Base-by-base conservation (phyloP, 2,329 filamentous ascomycete species). In the Fusarium sp. region DNA sequence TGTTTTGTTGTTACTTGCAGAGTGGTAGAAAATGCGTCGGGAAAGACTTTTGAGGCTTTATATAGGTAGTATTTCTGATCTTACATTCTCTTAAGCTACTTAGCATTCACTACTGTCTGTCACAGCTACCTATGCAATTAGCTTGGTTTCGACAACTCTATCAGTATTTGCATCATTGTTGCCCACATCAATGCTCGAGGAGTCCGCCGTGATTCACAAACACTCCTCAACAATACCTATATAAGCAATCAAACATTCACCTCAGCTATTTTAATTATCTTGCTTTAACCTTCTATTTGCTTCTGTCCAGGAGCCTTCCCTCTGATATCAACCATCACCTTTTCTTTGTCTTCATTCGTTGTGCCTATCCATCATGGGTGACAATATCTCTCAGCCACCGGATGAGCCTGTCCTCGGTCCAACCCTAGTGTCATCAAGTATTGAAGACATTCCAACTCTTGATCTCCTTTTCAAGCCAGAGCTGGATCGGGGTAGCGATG, bases 161-260 rank as follows among this genome's bases (percentile, higher is more conserved):
- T 16, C 49, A n/a, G 14, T 27, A 4, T 54, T 39, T 54, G 49
- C 33, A 39, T 54, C 19, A n/a, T 39, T n/a, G 49, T 29, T 54
- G 49, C 49, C 33, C 33, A 39, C 49, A 54, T 18, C 23, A 54
- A 54, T 9, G 35, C 49, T 38, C 49, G 7, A 54, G 23, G 49
- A 29, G 52, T 31, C 41, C 29, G 12, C 52, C 8, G 65, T 69
- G 66, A 69, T 54, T 69, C 66, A 69, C 65, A 35, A 21, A 10
- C 41, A 27, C 31, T 39, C 37, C 29, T 25, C n/a, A 6, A 35
- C 8, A 15, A 2, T 31, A 23, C 35, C 35, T 46, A 65, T 67
- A 62, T 41, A 61, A 35, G 29, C 54, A 23, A 59, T 33, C 44
- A 27, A 27, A 15, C 14, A 31, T 33, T 31, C 23, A 10, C 42